Percentiles rank a stretch among this genome's conserved stretches.
These are phyloP conservation scores for Linum usitatissimum DNA, from an alignment of 345 rosid genomes.

Conservation along the genomic window DNA sequence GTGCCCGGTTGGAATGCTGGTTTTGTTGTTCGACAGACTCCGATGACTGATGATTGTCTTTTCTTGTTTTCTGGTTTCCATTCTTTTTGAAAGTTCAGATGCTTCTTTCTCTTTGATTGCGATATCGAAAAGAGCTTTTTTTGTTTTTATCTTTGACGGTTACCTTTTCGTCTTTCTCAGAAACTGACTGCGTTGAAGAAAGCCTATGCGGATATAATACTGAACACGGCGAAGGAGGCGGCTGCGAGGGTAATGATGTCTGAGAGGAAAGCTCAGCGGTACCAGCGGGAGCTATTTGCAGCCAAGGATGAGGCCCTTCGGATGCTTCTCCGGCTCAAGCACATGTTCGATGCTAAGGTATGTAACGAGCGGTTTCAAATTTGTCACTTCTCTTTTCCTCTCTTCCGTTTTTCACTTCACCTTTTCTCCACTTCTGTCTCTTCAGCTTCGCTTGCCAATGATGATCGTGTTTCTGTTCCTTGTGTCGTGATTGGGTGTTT, in stretches of 20 bases:
- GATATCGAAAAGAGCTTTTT: background rate
- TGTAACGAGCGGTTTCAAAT: background rate
- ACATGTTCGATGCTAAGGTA: constrained; percentile 80
- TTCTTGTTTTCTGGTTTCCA: background rate
- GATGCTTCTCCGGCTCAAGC: constrained; percentile 70
- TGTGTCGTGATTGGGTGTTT: constrained; percentile 6
- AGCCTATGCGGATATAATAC: constrained; percentile 87
- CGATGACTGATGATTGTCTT: background rate
- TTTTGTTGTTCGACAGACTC: background rate
- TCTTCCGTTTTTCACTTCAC: background rate
- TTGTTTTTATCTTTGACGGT: constrained; percentile 11
- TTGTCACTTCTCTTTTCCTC: background rate
- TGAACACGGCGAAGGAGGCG: constrained; percentile 85
- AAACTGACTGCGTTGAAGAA: constrained; percentile 75
- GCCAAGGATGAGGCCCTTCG: constrained; percentile 70
- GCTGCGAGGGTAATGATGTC: constrained; percentile 78
- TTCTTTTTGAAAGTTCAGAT: background rate
- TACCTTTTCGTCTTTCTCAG: constrained; percentile 23
- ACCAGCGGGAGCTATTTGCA: constrained; percentile 51
- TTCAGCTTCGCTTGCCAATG: background rate
- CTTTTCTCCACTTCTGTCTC: constrained; percentile 5
- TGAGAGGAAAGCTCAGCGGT: constrained; percentile 60
- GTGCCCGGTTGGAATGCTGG: background rate
- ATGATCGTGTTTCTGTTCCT: constrained; percentile 6
- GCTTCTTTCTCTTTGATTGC: background rate